phyloP scores from a whole-genome alignment of 2,329 filamentous ascomycete species.

The Botrytis fabae region DNA sequence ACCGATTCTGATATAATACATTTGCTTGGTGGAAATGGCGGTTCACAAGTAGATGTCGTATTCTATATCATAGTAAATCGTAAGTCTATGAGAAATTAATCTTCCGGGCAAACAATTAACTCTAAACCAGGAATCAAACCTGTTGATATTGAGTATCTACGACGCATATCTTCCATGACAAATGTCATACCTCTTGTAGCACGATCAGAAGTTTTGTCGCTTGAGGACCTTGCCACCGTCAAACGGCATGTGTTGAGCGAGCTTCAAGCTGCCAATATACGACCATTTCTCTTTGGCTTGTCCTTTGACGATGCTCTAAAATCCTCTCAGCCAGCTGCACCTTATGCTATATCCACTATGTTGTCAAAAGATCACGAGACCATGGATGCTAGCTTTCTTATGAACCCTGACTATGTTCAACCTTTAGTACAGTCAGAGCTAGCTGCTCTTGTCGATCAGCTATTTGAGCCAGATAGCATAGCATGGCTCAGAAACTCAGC shows the following conservation, averaged over 20 bases:
- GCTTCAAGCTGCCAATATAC: slow-evolving; percentile 58
- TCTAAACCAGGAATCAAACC: slow-evolving; percentile 52
- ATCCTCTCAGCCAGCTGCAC: slow-evolving; percentile 43
- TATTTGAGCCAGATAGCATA: slow-evolving; percentile 78
- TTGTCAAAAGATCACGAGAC: slow-evolving; percentile 70
- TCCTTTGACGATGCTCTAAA: slow-evolving; percentile 29
- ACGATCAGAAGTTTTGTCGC: slow-evolving; percentile 68
- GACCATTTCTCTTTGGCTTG: slow-evolving; percentile 63
- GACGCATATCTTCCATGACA: slow-evolving; percentile 67
- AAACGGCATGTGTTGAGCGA: slow-evolving; percentile 61
- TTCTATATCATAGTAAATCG: slow-evolving; percentile 77
- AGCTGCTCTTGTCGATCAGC: slow-evolving; percentile 61
- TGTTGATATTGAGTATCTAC: slow-evolving; percentile 71
- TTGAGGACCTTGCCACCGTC: slow-evolving; percentile 55
- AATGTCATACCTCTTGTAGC: slow-evolving; percentile 85
- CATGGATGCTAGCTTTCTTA: slow-evolving; percentile 91
- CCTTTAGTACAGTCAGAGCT: slow-evolving; percentile 80
- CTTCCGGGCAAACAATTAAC: slow-evolving; percentile 29
- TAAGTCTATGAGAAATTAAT: slow-evolving; percentile 45
- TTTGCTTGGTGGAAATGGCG: slow-evolving; percentile 78
- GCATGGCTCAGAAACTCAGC: slow-evolving; percentile 80
- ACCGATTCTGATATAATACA: slow-evolving; percentile 73
- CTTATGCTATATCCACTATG: slow-evolving; percentile 77
- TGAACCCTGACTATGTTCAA: slow-evolving; percentile 87
- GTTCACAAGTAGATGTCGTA: slow-evolving; percentile 79